Evolutionary conservation across 2,329 filamentous ascomycete species (phyloP).

Genomic region (Aspergillus aculeatus): DNA sequence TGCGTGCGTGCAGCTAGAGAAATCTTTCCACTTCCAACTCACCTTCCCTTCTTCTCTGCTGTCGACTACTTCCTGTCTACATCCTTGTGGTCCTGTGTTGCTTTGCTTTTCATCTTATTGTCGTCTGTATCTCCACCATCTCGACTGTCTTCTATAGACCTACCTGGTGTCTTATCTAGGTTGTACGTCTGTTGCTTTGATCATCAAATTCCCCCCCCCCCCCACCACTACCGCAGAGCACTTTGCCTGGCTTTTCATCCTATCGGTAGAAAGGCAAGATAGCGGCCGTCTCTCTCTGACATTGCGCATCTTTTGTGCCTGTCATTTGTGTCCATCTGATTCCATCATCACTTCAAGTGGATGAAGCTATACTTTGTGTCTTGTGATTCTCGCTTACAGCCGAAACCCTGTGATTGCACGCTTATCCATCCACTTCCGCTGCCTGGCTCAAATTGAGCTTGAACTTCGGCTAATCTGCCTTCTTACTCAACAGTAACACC

Average conservation of each 20-base stretch:
- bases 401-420: neutral
- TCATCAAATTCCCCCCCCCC: neutral
- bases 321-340: neutral
- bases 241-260: neutral
- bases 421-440: neutral
- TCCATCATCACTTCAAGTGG: neutral
- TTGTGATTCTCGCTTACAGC: conserved; percentile 1
- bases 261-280: neutral
- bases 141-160: neutral
- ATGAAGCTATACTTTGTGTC: neutral
- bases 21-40: neutral
- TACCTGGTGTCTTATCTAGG: conserved; percentile 11
- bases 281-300: neutral
- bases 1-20: conserved; percentile 18
- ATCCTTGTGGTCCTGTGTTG: conserved; percentile 16
- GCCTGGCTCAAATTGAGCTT: neutral
- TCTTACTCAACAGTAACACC: conserved; percentile 38
- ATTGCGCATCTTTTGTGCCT: neutral
- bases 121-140: conserved; percentile 8
- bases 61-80: conserved; percentile 11
- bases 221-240: neutral
- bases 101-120: conserved; percentile 6
- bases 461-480: conserved; percentile 9
- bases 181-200: conserved; percentile 13
- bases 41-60: neutral